A percentile compares a stretch with the other conserved stretches of the same genome.
Conservation (phyloP, 2,329 filamentous ascomycete genomes). For the Aspergillus transmontanensis region DNA sequence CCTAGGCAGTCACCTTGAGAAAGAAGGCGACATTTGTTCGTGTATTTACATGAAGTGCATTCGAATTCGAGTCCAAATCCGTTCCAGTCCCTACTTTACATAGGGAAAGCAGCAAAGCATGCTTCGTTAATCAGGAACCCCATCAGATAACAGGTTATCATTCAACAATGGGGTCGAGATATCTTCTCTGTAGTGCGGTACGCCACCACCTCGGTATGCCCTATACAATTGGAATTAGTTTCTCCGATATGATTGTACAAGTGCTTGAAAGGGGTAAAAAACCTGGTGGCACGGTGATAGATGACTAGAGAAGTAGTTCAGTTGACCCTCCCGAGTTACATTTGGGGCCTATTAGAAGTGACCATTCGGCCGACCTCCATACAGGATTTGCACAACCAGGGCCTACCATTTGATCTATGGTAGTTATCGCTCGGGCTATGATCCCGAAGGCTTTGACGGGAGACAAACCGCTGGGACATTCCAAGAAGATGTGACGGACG, state of each 20-base stretch:
- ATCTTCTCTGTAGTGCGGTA: background rate
- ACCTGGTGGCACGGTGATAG: background rate
- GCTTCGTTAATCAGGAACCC: background rate
- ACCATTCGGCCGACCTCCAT: background rate
- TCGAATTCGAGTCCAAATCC: background rate
- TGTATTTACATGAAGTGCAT: background rate
- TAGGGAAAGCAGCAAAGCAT: background rate
- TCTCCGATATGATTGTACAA: background rate
- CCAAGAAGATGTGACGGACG: no score
- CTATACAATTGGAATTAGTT: background rate
- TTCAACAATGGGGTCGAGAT: background rate
- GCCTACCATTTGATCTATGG: background rate
- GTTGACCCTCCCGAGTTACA: background rate
- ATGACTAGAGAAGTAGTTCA: background rate
- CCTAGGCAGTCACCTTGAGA: background rate
- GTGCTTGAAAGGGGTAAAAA: background rate
- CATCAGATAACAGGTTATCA: background rate
- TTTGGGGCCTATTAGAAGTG: background rate
- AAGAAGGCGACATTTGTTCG: background rate
- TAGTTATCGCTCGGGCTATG: background rate
- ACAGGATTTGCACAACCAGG: background rate
- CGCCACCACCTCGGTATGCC: background rate
- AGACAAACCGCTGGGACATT: background rate
- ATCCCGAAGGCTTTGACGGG: background rate
- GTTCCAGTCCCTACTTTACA: background rate